Evolutionary conservation across 306 rosid genomes (phyloP), one percentile per base, ranked within the genome.

Genomic region (Dalbergia oliveri): DNA sequence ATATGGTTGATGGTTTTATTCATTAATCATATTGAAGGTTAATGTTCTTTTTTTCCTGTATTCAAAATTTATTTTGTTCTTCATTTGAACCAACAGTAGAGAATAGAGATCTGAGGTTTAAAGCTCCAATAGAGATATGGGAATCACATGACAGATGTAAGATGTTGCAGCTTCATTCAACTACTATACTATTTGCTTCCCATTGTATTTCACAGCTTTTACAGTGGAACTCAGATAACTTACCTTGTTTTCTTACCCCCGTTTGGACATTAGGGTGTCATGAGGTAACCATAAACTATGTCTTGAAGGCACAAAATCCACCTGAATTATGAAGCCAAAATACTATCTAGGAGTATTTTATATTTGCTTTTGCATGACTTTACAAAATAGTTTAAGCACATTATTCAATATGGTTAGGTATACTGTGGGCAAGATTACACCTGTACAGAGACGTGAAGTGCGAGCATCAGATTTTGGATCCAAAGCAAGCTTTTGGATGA

Each of bases 401-500:
- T 64, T 77, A 76, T 83, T 81, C 84, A 80, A 84, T 87, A 51
- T 91, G 88, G 77, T 82, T 87, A 94, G 98, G 86, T 94, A 94
- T 86, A 91, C 98, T 71, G 98, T 91, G 64, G 98, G 98, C 41
- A 94, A 94, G 88, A 94, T 94, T 79, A 94, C 98, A 11, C 97
- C 98, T 35, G 82, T 94, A 84, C 97, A 86, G 66, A 91, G 92
- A 68, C 89, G 98, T 81, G 95, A 88, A 89, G 97, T 91, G 75
- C 85, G 98, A 56, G 67, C 81, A 70, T 89, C 98, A 23, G 98
- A 94, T 81, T 94, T 94, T 72, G 95, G 98, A 61, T 85, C 94
- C 66, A 88, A 90, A 66, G 98, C 98, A 68, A 94, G 98, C 87
- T 94, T 94, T 85, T 94, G 98, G 98, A 94, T 90, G 98, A 88